Percentiles rank a stretch among this genome's conserved stretches.
Conservation (phyloP, 768 basidiomycete genomes). For the Trametopsis cervina region DNA sequence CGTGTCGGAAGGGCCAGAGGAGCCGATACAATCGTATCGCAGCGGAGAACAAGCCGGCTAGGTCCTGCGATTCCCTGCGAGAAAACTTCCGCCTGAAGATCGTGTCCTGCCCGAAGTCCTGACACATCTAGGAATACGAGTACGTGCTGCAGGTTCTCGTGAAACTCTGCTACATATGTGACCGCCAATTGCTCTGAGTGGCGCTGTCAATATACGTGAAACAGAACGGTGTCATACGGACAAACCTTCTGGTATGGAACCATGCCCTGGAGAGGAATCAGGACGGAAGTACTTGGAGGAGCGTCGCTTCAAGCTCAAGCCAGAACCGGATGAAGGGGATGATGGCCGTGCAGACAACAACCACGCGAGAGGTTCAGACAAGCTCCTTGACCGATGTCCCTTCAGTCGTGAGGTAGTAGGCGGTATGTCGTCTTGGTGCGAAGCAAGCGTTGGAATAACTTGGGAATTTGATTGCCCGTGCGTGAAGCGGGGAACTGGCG, state of each 20-base stretch:
- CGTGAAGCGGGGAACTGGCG: conserved; percentile 1
- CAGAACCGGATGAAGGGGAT: conserved; percentile 10
- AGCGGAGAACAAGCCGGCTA: conserved; percentile 57
- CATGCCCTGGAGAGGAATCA: conserved; percentile 21
- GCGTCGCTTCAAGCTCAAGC: conserved; percentile 13
- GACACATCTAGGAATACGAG: conserved; percentile 64
- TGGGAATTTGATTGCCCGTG: conserved; percentile 10
- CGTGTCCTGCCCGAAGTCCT: conserved; percentile 39
- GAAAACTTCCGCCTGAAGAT: conserved; percentile 63
- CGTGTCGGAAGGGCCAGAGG: conserved; percentile 31
- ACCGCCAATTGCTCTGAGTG: conserved; percentile 29
- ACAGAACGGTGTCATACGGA: neutral
- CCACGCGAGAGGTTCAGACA: conserved; percentile 30
- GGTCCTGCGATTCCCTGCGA: conserved; percentile 28
- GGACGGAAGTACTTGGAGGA: conserved; percentile 19
- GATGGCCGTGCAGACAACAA: conserved; percentile 20
- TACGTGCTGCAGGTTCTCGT: conserved; percentile 78
- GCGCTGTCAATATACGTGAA: neutral
- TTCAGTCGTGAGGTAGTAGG: conserved; percentile 9
- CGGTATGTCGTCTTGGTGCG: neutral
- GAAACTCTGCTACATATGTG: conserved; percentile 66
- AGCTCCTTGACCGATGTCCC: conserved; percentile 26
- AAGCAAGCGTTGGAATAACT: neutral
- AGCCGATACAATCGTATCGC: conserved; percentile 49
- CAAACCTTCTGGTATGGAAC: conserved; percentile 21